phyloP scores from a whole-genome alignment of 768 basidiomycete species.

The Clathrus columnatus region DNA sequence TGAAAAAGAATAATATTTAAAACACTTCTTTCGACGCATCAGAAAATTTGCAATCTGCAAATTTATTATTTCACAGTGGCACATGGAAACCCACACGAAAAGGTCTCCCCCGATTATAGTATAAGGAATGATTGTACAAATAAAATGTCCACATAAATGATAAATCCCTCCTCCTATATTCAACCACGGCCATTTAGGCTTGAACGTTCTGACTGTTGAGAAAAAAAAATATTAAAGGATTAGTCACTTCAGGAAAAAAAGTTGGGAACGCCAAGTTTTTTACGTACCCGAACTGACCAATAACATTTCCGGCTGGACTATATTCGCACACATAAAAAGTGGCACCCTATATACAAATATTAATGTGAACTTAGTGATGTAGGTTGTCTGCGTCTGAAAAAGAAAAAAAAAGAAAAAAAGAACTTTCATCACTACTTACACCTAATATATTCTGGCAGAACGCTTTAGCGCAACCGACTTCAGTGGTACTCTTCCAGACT shows the following conservation, averaged over 20 bases:
- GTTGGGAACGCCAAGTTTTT: no score
- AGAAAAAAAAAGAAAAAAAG: not conserved
- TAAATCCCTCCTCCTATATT: no score
- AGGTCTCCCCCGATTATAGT: no score
- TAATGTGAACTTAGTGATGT: constrained; percentile 40
- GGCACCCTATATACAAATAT: no score
- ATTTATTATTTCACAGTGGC: no score
- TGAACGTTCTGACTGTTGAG: not conserved
- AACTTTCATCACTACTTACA: constrained; percentile 43
- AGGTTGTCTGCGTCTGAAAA: not conserved
- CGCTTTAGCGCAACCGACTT: constrained; percentile 56
- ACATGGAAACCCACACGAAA: no score
- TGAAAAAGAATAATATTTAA: not conserved
- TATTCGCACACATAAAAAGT: constrained; percentile 71
- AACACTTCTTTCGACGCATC: no score
- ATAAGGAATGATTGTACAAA: no score
- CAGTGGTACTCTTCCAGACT: constrained; percentile 60
- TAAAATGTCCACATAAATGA: no score
- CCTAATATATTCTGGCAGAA: constrained; percentile 51
- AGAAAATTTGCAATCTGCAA: no score
- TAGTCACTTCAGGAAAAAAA: not conserved
- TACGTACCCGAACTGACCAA: constrained; percentile 53
- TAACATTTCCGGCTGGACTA: constrained; percentile 52
- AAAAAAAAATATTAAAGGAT: not conserved
- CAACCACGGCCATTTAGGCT: no score